Base-by-base conservation (phyloP, 2,329 filamentous ascomycete genomes). In the Fusarium subtropicale region DNA sequence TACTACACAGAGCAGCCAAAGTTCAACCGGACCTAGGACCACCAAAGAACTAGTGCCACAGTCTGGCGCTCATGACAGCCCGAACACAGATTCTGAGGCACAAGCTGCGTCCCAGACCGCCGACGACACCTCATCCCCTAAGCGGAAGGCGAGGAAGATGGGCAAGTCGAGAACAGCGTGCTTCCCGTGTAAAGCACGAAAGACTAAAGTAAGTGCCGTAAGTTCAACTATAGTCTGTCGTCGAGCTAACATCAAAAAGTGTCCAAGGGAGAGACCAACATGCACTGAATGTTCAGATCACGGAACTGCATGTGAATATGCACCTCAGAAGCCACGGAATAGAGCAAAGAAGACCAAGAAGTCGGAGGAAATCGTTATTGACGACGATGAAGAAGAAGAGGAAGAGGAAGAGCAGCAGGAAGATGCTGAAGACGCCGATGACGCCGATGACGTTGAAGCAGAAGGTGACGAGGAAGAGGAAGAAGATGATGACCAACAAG, bases 281-380 rank as follows among this genome's bases (percentile, higher is more conserved):
- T 85, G 83, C 63, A 73, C 72, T 9, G 76, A 77, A 38, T 85
- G 83, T 28, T 56, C 76, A 24, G 66, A 71, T 9, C 59, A 71
- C 7, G 77, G 76, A 1, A 58, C 73, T 7, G 61, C 66, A 10
- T 85, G 83, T 62, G 74, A 80, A 48, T 85, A 83, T 66, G 75
- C 81, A 24, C 68, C 76, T n/a, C 73, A 75, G 15, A 79, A 75
- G 39, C 71, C 56, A 20, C 74, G 71, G 50, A 74, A 73, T 30
- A 70, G 30, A 34, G 75, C 74, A 51, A 71, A 69, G 20, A 24
- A 64, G 6, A 4, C 42, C 18, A 69, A 70, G 30, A 30, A 67
- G 8, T 67, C 56, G 7, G 66, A 67, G 18, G 30, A 55, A 13
- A 51, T 68, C 15, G 47, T 64, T n/a, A 34, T 69, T 18, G 54